Percentiles rank a stretch among this genome's conserved stretches.
Conservation (phyloP, 495 filamentous ascomycete genomes). For the Hyaloscypha hepaticicola region DNA sequence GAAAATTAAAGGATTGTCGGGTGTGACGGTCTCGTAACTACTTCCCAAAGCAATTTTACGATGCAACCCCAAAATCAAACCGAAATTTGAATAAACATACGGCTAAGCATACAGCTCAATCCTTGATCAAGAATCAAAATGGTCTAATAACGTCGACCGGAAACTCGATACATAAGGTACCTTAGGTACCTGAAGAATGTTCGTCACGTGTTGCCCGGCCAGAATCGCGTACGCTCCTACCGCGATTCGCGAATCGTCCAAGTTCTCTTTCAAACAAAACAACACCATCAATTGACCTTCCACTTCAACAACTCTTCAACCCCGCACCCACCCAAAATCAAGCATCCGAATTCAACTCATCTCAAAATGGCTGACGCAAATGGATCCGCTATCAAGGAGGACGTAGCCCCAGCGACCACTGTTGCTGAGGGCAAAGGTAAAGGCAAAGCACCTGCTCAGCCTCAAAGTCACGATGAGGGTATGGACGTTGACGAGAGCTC, state of each 20-base stretch:
- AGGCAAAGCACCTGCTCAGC: slow-evolving; percentile 52
- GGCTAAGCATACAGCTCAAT: too few relatives aligned
- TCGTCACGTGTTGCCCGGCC: slow-evolving; percentile 3
- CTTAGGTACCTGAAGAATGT: not conserved
- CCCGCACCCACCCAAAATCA: not conserved
- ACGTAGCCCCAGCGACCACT: not conserved
- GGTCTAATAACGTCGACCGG: too few relatives aligned
- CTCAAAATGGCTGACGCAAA: slow-evolving; percentile 26
- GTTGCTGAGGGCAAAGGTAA: slow-evolving; percentile 43
- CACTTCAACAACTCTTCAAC: not conserved
- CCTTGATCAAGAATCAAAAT: too few relatives aligned
- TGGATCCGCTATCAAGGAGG: slow-evolving; percentile 16
- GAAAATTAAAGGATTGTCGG: not conserved
- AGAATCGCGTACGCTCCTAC: not conserved
- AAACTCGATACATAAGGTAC: too few relatives aligned
- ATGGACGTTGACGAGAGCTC: slow-evolving; percentile 64
- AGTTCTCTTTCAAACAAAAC: not conserved
- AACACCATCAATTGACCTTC: not conserved
- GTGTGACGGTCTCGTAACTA: not conserved
- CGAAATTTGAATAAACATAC: not conserved
- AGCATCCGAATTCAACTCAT: slow-evolving; percentile 9
- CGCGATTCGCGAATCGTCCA: not conserved
- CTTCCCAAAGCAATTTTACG: not conserved
- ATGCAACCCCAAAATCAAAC: too few relatives aligned
- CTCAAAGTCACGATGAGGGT: slow-evolving; percentile 54